Evolutionary conservation across 805 yeast species (phyloP).

Genomic region (Saccharomyces eubayanus): DNA sequence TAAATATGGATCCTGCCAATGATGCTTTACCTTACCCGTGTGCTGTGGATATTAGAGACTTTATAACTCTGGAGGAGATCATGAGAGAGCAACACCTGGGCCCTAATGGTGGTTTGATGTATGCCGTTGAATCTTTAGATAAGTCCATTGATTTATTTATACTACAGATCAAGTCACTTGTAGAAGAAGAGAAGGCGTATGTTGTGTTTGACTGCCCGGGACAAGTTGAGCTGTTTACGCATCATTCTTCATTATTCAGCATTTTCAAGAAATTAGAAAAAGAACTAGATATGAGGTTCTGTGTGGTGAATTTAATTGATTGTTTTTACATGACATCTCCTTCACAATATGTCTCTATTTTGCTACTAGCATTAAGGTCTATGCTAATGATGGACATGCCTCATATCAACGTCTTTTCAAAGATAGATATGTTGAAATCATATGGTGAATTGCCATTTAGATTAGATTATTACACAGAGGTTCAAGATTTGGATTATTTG

Average conservation of each 20-base stretch:
- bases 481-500: conserved; percentile 67
- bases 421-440: conserved; percentile 69
- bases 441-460: conserved; percentile 79
- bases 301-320: conserved; percentile 83
- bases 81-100: conserved; percentile 69
- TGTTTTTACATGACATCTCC: conserved; percentile 76
- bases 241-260: conserved; percentile 61
- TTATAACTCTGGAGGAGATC: conserved; percentile 63
- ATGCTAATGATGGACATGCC: conserved; percentile 93
- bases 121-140: conserved; percentile 66
- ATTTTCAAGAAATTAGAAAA: conserved; percentile 62
- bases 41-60: conserved; percentile 71
- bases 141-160: conserved; percentile 51
- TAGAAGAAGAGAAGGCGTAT: conserved; percentile 51
- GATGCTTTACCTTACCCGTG: conserved; percentile 63
- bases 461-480: conserved; percentile 84
- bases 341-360: conserved; percentile 76
- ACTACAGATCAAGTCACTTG: conserved; percentile 46
- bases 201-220: conserved; percentile 89
- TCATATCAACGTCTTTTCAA: conserved; percentile 85
- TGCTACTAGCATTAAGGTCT: conserved; percentile 73
- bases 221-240: conserved; percentile 91
- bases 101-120: conserved; percentile 85
- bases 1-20: conserved; percentile 91
- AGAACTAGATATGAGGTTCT: conserved; percentile 58